A percentile compares a stretch with the other conserved stretches of the same genome.
phyloP scores from a whole-genome alignment of 2,329 filamentous ascomycete species.

The Lecanicillium sp. region DNA sequence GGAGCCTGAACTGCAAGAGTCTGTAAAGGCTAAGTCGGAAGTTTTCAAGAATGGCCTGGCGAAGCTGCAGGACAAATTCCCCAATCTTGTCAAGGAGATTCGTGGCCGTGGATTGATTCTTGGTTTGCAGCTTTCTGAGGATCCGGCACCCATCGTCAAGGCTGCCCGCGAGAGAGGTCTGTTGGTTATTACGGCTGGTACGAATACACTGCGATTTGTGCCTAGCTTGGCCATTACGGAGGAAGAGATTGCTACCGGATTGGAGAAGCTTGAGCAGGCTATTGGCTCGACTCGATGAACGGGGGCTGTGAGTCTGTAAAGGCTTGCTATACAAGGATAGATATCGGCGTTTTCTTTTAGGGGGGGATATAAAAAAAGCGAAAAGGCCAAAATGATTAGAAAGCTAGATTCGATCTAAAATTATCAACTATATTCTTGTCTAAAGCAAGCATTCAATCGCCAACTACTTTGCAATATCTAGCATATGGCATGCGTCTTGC shows the following conservation, averaged over 20 bases:
- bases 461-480: no score
- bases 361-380: conserved; percentile 1
- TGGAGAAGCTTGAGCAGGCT: conserved; percentile 66
- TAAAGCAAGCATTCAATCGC: no score
- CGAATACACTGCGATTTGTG: conserved; percentile 86
- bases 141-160: conserved; percentile 67
- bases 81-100: conserved; percentile 66
- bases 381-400: no score
- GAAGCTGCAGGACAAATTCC: conserved; percentile 41
- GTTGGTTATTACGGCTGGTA: conserved; percentile 85
- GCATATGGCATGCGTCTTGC: conserved; percentile 84
- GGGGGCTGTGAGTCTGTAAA: no score
- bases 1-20: conserved; percentile 58
- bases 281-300: conserved; percentile 38
- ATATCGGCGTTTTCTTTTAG: not conserved
- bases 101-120: conserved; percentile 80
- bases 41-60: conserved; percentile 41
- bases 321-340: conserved; percentile 1
- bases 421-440: conserved; percentile 6
- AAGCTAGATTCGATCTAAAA: no score
- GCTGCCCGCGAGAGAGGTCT: conserved; percentile 82
- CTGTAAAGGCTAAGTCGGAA: conserved; percentile 57
- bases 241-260: conserved; percentile 69
- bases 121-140: conserved; percentile 71
- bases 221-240: conserved; percentile 76